phyloP scores from a whole-genome alignment of 129 eudicot species.

The Artemisia argyi region DNA sequence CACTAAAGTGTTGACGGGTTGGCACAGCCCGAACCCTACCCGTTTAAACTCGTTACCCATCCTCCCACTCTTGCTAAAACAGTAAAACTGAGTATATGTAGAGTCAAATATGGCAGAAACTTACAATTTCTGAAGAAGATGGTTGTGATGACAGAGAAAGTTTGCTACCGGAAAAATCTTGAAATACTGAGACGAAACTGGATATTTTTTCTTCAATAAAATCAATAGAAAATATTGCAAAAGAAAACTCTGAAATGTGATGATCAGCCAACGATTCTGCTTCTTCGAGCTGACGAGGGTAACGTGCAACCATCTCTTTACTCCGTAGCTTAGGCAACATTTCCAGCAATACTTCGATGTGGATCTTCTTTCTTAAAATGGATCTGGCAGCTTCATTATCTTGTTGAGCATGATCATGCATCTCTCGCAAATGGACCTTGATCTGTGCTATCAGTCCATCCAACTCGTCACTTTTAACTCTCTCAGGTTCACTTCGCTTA shows the following conservation, averaged over 20 bases:
- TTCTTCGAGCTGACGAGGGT: constrained; percentile 2
- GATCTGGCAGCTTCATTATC: background rate
- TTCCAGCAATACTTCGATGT: background rate
- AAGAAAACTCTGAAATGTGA: background rate
- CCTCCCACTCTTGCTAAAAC: background rate
- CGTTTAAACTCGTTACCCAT: background rate
- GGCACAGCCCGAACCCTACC: background rate
- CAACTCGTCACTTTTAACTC: background rate
- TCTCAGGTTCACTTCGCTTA: background rate
- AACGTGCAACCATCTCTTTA: background rate
- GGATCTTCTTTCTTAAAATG: background rate
- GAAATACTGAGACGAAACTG: background rate
- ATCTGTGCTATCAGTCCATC: background rate
- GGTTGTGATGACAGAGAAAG: background rate
- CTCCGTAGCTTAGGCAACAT: constrained; percentile 2
- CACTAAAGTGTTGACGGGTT: background rate
- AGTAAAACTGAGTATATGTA: background rate
- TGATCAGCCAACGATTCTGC: background rate
- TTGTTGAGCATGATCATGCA: background rate
- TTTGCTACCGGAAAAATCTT: background rate
- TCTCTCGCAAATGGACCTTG: constrained; percentile 4
- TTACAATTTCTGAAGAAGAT: constrained; percentile 1
- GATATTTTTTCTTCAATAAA: background rate
- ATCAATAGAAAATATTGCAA: no score
- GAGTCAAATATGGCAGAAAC: background rate